phyloP scores from a whole-genome alignment of 2,329 filamentous ascomycete genomes.

The Fusarium drepaniforme region DNA sequence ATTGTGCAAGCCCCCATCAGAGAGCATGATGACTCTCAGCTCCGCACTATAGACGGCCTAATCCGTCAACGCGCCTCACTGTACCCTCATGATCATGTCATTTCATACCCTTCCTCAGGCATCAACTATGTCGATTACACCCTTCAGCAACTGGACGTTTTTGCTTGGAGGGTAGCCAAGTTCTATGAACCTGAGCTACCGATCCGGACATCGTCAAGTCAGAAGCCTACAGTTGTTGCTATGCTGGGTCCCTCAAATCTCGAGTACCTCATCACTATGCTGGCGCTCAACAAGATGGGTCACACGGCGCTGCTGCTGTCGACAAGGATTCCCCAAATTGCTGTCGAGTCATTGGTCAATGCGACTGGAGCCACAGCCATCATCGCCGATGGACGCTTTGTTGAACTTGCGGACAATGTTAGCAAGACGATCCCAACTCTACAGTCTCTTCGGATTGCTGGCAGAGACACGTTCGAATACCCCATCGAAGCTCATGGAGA shows the following conservation, averaged over 20 bases:
- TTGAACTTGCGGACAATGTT: neutral
- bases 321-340: neutral
- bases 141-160: neutral
- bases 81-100: neutral
- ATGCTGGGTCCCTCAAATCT: neutral
- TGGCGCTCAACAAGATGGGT: neutral
- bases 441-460: neutral
- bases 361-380: neutral
- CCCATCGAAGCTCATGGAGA: neutral
- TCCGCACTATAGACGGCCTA: neutral
- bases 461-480: neutral
- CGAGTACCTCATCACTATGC: neutral
- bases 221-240: neutral
- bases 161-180: neutral
- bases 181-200: neutral
- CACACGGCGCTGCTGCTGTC: neutral
- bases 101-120: neutral
- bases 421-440: neutral
- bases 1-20: neutral
- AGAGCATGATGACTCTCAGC: neutral
- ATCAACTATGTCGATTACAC: neutral
- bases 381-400: neutral
- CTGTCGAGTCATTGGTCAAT: neutral
- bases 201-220: neutral
- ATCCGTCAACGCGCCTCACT: neutral